These are phyloP conservation scores for Globisporangium radiosum DNA, from an alignment of 352 stramenopile genomes.

Conservation along the genomic window DNA sequence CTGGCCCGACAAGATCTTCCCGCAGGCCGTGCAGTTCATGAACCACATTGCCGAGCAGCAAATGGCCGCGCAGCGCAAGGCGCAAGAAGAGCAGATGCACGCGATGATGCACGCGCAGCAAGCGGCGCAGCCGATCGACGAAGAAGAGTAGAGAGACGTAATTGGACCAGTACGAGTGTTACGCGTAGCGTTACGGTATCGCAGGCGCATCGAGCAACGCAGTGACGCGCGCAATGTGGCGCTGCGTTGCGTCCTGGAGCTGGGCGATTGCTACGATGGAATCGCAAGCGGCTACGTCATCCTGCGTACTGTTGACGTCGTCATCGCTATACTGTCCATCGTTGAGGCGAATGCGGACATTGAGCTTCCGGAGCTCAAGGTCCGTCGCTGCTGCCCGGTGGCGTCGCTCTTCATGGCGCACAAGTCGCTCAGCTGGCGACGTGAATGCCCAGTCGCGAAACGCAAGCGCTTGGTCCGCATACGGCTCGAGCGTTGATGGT, in stretches of 20 bases:
- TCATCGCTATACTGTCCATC: not conserved
- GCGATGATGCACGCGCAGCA: conserved; percentile 42
- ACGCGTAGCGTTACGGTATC: not conserved
- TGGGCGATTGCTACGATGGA: conserved; percentile 5
- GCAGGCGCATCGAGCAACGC: conserved; percentile 16
- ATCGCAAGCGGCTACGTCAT: no score
- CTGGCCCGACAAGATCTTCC: conserved; percentile 85
- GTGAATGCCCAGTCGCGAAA: conserved; percentile 66
- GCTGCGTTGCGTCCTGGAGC: conserved; percentile 41
- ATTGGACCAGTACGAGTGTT: conserved; percentile 6
- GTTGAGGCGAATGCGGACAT: conserved; percentile 36
- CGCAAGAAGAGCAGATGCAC: conserved; percentile 62
- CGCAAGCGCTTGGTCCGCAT: conserved; percentile 46
- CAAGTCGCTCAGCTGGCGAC: conserved; percentile 43
- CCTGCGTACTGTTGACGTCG: not conserved
- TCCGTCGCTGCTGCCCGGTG: conserved; percentile 20
- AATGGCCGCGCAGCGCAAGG: conserved; percentile 74
- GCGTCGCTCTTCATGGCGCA: conserved; percentile 26
- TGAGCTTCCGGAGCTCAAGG: conserved; percentile 38
- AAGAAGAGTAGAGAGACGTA: conserved; percentile 52
- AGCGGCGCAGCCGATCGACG: conserved; percentile 21
- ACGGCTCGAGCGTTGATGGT: conserved; percentile 28
- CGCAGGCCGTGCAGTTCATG: conserved; percentile 85
- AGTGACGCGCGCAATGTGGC: conserved; percentile 47
- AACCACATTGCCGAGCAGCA: conserved; percentile 85